phyloP scores from a whole-genome alignment of 805 yeast genomes.

The Yamadazyma olivae region DNA sequence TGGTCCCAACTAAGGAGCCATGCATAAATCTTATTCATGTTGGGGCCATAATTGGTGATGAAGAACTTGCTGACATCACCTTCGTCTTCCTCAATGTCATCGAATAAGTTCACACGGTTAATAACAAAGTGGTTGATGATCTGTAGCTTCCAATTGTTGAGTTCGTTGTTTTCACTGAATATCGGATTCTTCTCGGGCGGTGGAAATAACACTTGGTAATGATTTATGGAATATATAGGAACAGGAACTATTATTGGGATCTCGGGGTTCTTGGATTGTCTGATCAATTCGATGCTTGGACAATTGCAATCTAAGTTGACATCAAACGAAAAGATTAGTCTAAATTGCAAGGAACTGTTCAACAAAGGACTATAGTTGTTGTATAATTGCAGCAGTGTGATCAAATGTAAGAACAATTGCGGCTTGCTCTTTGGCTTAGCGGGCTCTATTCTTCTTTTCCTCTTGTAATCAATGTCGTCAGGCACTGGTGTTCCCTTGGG shows the following conservation, averaged over 20 bases:
- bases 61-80: conserved; percentile 17
- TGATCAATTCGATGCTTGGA: conserved; percentile 35
- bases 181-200: conserved; percentile 8
- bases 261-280: conserved; percentile 14
- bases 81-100: conserved; percentile 7
- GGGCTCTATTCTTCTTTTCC: conserved; percentile 4
- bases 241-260: conserved; percentile 36
- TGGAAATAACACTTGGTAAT: conserved; percentile 15
- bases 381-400: conserved; percentile 32
- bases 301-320: conserved; percentile 25
- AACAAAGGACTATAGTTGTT: conserved; percentile 25
- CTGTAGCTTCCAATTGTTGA: conserved; percentile 30
- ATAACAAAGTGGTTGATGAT: conserved; percentile 26
- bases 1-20: conserved; percentile 28
- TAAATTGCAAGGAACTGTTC: conserved; percentile 17
- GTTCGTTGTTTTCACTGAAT: conserved; percentile 15
- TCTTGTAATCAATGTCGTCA: conserved; percentile 9
- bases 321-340: conserved; percentile 37
- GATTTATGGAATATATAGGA: conserved; percentile 20
- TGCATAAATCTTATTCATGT: conserved; percentile 19
- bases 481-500: not conserved
- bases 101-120: conserved; percentile 25
- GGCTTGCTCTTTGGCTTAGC: conserved; percentile 4
- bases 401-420: conserved; percentile 21
- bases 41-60: conserved; percentile 24